Percentiles rank a stretch among this genome's conserved stretches.
phyloP scores from a whole-genome alignment of 495 filamentous ascomycete species.

The Hypomontagnella submonticulosa region DNA sequence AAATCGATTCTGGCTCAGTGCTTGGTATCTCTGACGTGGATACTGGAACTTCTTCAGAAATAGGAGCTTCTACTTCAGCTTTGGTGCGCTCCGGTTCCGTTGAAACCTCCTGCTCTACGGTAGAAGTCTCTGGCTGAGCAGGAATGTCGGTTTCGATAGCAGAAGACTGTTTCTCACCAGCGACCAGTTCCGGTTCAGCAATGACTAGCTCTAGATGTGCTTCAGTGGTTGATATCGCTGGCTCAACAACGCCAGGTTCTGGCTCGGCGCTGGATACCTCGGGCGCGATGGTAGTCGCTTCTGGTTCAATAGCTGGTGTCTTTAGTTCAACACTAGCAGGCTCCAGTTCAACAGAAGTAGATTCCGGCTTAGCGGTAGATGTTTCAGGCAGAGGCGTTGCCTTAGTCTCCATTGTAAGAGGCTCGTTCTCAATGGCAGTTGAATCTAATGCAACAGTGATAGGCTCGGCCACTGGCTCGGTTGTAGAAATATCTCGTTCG shows the following conservation, averaged over 20 bases:
- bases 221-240: background rate
- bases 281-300: too few relatives aligned
- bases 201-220: background rate
- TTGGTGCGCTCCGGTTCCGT: background rate
- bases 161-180: background rate
- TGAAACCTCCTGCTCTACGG: background rate
- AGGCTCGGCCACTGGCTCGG: background rate
- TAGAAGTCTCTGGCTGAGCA: conserved; percentile 11
- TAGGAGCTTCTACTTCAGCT: background rate
- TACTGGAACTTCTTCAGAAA: background rate
- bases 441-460: background rate
- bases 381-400: background rate
- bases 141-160: background rate
- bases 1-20: too few relatives aligned
- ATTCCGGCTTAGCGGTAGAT: background rate
- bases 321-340: conserved; percentile 5
- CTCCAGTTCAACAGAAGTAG: conserved; percentile 8
- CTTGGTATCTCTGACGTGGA: too few relatives aligned
- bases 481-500: conserved; percentile 3
- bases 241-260: background rate
- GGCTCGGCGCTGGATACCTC: too few relatives aligned
- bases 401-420: background rate
- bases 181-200: background rate
- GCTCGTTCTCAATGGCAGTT: conserved; percentile 1
- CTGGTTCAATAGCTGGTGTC: background rate